These are phyloP conservation scores for Botrytis elliptica DNA, from an alignment of 2,329 filamentous ascomycete genomes.

Conservation along the genomic window DNA sequence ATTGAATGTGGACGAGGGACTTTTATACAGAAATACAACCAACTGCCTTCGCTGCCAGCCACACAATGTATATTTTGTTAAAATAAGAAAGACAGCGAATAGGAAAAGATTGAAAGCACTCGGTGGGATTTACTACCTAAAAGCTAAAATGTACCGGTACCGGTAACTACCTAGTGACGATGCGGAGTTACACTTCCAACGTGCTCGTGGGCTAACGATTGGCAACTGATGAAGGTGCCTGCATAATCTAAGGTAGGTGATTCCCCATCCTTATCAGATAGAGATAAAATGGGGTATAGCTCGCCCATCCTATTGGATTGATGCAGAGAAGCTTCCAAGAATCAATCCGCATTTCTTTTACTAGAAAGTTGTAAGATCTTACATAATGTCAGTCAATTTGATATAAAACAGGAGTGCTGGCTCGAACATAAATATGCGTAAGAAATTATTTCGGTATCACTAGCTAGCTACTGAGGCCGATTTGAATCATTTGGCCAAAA, in stretches of 20 bases:
- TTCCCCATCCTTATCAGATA: background rate
- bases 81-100: background rate
- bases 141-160: background rate
- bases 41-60: background rate
- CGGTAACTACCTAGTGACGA: background rate
- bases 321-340: background rate
- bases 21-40: background rate
- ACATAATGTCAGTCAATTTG: background rate
- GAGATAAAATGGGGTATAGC: background rate
- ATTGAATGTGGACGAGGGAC: background rate
- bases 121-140: background rate
- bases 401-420: background rate
- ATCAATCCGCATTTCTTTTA: background rate
- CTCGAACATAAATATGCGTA: background rate
- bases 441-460: background rate
- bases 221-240: background rate
- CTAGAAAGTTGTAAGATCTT: no score
- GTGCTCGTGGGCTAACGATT: slow-evolving; percentile 11
- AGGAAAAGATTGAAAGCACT: background rate
- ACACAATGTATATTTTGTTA: background rate
- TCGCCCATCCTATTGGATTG: no score
- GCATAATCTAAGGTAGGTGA: background rate
- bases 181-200: background rate
- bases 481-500: no score
- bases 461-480: background rate